phyloP scores from a whole-genome alignment of 306 rosid species.

The Quercus bicolor region DNA sequence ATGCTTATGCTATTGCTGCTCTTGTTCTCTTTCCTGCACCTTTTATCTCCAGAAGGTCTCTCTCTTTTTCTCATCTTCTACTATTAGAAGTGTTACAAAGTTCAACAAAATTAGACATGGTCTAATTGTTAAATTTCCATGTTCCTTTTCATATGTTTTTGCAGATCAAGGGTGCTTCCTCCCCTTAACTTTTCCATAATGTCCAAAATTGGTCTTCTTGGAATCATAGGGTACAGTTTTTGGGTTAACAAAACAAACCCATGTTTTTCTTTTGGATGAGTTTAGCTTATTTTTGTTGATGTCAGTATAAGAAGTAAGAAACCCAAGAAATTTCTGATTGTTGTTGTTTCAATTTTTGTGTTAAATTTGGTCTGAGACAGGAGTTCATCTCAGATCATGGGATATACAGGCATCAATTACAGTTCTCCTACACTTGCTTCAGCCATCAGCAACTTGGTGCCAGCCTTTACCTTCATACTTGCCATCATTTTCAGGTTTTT shows the following conservation, averaged over 20 bases:
- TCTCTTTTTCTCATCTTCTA: background rate
- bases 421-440: conserved; percentile 94
- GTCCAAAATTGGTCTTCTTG: conserved; percentile 61
- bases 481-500: conserved; percentile 85
- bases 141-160: background rate
- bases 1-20: conserved; percentile 67
- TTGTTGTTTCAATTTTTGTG: background rate
- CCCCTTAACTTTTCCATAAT: conserved; percentile 57
- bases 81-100: background rate
- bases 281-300: background rate
- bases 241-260: too few relatives aligned
- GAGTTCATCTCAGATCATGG: conserved; percentile 83
- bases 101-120: background rate
- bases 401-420: conserved; percentile 74
- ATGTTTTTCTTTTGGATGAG: background rate
- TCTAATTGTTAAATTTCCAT: background rate
- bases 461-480: conserved; percentile 90
- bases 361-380: conserved; percentile 30
- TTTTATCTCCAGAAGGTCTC: conserved; percentile 53
- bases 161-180: conserved; percentile 68
- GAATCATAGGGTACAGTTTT: conserved; percentile 57
- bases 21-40: conserved; percentile 59
- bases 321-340: background rate
- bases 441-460: conserved; percentile 91
- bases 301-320: background rate